phyloP scores from a whole-genome alignment of 148 eudicot species.

The Linanthus parryae region DNA sequence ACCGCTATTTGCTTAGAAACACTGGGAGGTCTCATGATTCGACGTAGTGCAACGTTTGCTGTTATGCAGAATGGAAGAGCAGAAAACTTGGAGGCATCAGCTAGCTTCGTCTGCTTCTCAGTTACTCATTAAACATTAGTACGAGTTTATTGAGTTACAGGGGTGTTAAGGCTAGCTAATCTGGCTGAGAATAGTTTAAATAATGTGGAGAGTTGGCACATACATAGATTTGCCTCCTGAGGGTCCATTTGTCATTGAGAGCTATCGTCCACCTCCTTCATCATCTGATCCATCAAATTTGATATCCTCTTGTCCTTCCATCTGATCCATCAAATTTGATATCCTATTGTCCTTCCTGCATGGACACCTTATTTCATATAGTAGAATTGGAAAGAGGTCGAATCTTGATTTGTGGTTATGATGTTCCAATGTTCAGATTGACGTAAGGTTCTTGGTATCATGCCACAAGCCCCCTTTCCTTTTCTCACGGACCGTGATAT shows the following conservation, averaged over 20 bases:
- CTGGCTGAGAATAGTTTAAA: constrained; percentile 84
- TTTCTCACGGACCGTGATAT: constrained; percentile 93
- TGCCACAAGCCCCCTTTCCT: constrained; percentile 92
- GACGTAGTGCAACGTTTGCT: constrained; percentile 94
- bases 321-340: constrained; percentile 71
- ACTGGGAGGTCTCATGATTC: constrained; percentile 88
- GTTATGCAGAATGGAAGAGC: constrained; percentile 94
- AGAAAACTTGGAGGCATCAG: constrained; percentile 83
- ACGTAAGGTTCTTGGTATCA: constrained; percentile 86
- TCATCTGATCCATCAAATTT: too few species aligned
- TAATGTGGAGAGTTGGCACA: constrained; percentile 80
- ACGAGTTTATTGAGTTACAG: constrained; percentile 76
- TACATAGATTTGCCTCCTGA: constrained; percentile 84
- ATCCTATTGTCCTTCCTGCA: constrained; percentile 73
- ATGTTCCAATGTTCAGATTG: constrained; percentile 77
- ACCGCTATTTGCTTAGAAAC: constrained; percentile 91
- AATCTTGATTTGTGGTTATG: constrained; percentile 68
- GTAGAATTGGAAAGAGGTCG: constrained; percentile 85
- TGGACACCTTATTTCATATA: constrained; percentile 80
- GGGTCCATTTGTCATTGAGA: constrained; percentile 64
- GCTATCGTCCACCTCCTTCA: constrained; percentile 85
- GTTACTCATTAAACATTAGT: constrained; percentile 83
- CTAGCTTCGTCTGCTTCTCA: constrained; percentile 92
- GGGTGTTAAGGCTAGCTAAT: constrained; percentile 85
- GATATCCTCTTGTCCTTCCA: constrained; percentile 92